phyloP scores from a whole-genome alignment of 75 land plant genomes.

The Larix kaempferi region DNA sequence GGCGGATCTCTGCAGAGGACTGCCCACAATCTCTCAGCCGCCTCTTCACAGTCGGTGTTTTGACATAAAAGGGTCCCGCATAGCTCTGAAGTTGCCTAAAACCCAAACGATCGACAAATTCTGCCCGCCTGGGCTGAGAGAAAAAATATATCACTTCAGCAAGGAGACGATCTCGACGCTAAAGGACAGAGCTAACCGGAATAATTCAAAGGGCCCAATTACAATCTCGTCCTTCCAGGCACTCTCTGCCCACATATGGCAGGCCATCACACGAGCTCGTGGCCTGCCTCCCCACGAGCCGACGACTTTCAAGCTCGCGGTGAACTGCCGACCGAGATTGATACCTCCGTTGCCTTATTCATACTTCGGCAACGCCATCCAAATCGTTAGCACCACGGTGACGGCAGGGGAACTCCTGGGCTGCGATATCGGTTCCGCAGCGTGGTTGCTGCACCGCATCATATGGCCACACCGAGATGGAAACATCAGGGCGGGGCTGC shows the following conservation, averaged over 20 bases:
- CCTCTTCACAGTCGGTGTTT: conserved; percentile 48
- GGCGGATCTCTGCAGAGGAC: not conserved
- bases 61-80: conserved; percentile 24
- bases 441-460: conserved; percentile 35
- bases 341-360: conserved; percentile 29
- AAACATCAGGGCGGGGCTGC: conserved; percentile 28
- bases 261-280: conserved; percentile 38
- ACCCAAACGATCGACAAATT: conserved; percentile 7
- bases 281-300: conserved; percentile 10
- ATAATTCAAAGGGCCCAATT: not conserved
- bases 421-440: conserved; percentile 22
- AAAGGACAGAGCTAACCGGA: conserved; percentile 31
- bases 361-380: conserved; percentile 51
- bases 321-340: conserved; percentile 32
- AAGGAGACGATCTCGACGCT: conserved; percentile 29
- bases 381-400: conserved; percentile 25
- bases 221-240: conserved; percentile 45
- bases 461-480: conserved; percentile 39
- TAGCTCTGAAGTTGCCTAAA: conserved; percentile 35
- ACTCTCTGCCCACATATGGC: conserved; percentile 55
- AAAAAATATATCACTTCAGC: conserved; percentile 41
- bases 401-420: conserved; percentile 31
- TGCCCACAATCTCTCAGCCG: conserved; percentile 20
- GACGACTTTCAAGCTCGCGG: conserved; percentile 31
- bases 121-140: conserved; percentile 9